Conservation (phyloP, 139 green algal genomes). For the Nannochloris sp. region DNA sequence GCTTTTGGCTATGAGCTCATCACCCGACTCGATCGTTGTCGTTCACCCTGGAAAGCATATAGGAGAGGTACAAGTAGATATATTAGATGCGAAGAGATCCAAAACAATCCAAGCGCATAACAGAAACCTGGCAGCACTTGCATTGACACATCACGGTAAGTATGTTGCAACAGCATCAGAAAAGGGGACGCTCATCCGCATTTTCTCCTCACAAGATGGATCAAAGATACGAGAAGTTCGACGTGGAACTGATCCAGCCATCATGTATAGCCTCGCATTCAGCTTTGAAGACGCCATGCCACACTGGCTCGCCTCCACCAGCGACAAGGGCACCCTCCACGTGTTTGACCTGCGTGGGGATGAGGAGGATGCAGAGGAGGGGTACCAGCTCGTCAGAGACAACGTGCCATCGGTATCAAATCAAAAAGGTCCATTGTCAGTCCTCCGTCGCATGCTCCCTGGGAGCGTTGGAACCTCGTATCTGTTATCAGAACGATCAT, state of each 20-base stretch:
- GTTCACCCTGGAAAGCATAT: conserved; percentile 85
- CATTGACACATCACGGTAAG: conserved; percentile 70
- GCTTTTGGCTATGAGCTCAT: conserved; percentile 73
- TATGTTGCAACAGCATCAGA: conserved; percentile 83
- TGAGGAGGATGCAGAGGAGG: neutral
- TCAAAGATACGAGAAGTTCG: conserved; percentile 80
- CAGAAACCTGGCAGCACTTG: conserved; percentile 58
- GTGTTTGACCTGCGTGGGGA: conserved; percentile 31
- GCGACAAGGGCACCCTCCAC: conserved; percentile 84
- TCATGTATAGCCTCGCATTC: conserved; percentile 81
- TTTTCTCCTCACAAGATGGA: conserved; percentile 81
- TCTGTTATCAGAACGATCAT: conserved; percentile 81
- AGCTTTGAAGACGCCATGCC: conserved; percentile 28
- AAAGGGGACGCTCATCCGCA: conserved; percentile 62
- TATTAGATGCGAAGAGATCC: conserved; percentile 80
- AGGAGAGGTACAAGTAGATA: conserved; percentile 88
- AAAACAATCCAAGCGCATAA: conserved; percentile 88
- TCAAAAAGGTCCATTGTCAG: neutral
- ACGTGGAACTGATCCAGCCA: conserved; percentile 72
- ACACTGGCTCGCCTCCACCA: conserved; percentile 77
- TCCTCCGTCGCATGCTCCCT: conserved; percentile 22
- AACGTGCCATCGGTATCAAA: neutral
- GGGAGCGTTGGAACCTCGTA: conserved; percentile 37
- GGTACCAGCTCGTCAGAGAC: neutral
- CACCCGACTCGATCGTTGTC: conserved; percentile 70